Base-by-base conservation (phyloP, 805 yeast species). In the Kodamaea lidongshanica region DNA sequence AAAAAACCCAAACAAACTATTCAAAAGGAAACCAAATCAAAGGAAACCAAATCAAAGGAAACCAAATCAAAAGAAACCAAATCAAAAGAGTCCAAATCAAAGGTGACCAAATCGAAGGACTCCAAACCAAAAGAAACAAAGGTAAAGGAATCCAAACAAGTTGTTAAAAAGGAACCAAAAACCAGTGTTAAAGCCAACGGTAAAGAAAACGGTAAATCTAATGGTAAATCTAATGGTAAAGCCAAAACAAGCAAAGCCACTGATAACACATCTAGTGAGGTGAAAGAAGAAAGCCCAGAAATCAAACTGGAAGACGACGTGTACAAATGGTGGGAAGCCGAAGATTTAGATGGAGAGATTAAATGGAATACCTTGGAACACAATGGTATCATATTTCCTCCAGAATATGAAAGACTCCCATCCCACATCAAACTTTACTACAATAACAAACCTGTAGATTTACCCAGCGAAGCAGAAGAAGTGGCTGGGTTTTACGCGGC, bases 401-500 rank as follows among this genome's bases (percentile, higher is more conserved):
- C 97, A 0, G 80, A 75, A 3, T 89, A 89, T 53, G 88, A 80
- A 49, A 87, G 92, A 3, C 59, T 89, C 25, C 97, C 97, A 0
- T 60, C 72, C 4, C 70, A 74, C 45, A 82, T 88, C 22, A 84
- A 81, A 48, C 45, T 89, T 31, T 68, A 73, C 35, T 88, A 89
- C 47, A 80, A 81, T 42, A 85, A 84, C 1, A 67, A 72, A 41
- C 83, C 92, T 0, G 88, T 88, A 1, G 64, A 63, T 16, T 64
- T 89, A 35, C 89, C 95, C 1, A 58, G 63, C 1, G 82, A 68
- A 33, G 96, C 96, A 2, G 98, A 89, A 57, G 97, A 89, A 55
- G 96, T 89, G 19, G 97, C 96, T 0, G 96, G 96, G 0, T 89
- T 87, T 49, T 89, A 70, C 54, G 97, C 81, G 7, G 95, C 95